Conservation (phyloP, 495 filamentous ascomycete genomes). For the Tuber melanosporum region DNA sequence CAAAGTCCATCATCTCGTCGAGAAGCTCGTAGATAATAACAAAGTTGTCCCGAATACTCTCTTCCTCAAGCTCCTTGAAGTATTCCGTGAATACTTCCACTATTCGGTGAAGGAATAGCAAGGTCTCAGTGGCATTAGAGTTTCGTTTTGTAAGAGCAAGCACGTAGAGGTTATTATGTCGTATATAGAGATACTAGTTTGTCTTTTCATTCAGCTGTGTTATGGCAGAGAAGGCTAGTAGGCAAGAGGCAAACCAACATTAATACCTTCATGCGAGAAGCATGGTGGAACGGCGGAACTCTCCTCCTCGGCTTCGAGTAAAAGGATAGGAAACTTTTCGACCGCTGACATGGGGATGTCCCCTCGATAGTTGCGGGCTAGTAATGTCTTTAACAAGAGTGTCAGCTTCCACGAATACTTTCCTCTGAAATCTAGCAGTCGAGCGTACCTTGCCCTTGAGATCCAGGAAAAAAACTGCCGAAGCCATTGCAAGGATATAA, state of each 20-base stretch:
- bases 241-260: constrained; percentile 54
- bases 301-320: constrained; percentile 99
- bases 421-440: constrained; percentile 6
- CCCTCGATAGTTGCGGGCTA: constrained; percentile 96
- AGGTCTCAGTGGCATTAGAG: constrained; percentile 96
- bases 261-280: constrained; percentile 98
- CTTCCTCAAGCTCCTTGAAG: constrained; percentile 98
- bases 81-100: constrained; percentile 99
- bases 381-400: constrained; percentile 68
- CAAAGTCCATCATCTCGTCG: constrained; percentile 99
- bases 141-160: constrained; percentile 98
- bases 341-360: constrained; percentile 99
- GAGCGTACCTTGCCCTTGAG: constrained; percentile 92
- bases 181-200: constrained; percentile 91
- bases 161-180: constrained; percentile 98
- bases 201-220: constrained; percentile 5
- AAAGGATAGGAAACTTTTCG: constrained; percentile 94
- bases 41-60: constrained; percentile 98
- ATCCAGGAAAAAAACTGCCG: constrained; percentile 97
- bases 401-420: constrained; percentile 40
- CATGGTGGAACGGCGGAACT: constrained; percentile 95
- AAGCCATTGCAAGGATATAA: constrained; percentile 63
- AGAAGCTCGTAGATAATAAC: constrained; percentile 98
- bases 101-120: constrained; percentile 95
- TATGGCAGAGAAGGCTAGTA: constrained; percentile 7